A percentile compares a stretch with the other conserved stretches of the same genome.
Evolutionary conservation across 2,329 filamentous ascomycete genomes (phyloP).

Genomic region (Phoma sp.): DNA sequence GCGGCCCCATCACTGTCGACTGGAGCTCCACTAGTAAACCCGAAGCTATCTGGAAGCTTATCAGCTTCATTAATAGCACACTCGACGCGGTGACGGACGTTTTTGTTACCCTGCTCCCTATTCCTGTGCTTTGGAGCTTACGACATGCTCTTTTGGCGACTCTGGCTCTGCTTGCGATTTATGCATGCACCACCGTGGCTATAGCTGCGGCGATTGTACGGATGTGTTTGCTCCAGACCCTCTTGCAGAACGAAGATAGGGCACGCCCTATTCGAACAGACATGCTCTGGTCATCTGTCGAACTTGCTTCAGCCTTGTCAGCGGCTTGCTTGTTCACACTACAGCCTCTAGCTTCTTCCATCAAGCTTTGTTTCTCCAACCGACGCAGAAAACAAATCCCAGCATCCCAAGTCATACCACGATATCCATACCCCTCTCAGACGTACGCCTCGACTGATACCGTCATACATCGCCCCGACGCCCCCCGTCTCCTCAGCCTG

Average conservation of each 20-base stretch:
- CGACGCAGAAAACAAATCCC: neutral
- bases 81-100: neutral
- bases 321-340: neutral
- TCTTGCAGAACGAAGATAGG: neutral
- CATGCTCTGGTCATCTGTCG: conserved; percentile 3
- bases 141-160: neutral
- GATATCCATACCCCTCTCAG: neutral
- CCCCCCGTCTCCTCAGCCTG: conserved; percentile 16
- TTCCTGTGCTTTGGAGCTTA: neutral
- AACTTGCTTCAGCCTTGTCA: neutral
- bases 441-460: conserved; percentile 21
- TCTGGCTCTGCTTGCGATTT: neutral
- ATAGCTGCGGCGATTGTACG: neutral
- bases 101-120: neutral
- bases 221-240: neutral
- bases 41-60: neutral
- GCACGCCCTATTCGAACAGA: neutral
- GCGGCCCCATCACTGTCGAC: conserved; percentile 52
- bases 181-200: neutral
- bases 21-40: conserved; percentile 46
- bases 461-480: conserved; percentile 21
- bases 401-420: neutral
- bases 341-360: neutral
- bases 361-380: neutral
- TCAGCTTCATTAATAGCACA: conserved; percentile 5